Evolutionary conservation across 2,329 filamentous ascomycete genomes (phyloP), one percentile per base, ranked within the genome.

Genomic region (Aulographum hederae): DNA sequence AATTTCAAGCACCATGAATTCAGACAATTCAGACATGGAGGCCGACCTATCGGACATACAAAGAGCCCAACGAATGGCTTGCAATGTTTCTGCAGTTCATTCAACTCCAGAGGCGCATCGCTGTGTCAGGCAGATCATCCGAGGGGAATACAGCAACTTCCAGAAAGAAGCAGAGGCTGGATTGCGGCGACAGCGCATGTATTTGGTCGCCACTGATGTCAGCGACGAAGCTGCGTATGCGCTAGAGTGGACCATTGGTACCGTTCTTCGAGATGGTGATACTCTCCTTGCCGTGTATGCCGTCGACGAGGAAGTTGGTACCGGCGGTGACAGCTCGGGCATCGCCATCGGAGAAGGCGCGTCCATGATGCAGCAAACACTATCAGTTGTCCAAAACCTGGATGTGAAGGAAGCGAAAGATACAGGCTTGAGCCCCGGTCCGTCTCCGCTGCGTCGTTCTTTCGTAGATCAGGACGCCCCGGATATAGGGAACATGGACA

Each of bases 171-270:
- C 79, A 0, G 74, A 85, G 34, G 77, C 81, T 10, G 80, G 82
- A 32, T 66, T 80, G 31, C 72, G 79, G 31, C 71, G 79, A 32
- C 69, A 86, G 37, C 70, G 89, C 32, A 91, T 89, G 45, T 98
- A 95, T 48, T 60, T 98, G 12, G 84, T 94, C n/a, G 86, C 89
- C 3, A 94, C 82, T 0, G 89, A 98, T 52, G 60, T 95, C 3
- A 94, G 85, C 42, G 80, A 89, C 23, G 89, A 98, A 56, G 85
- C 86, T 4, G 80, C 81, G 5, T 91, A 95, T 51, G 89, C 89
- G 2, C 63, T 98, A 19, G 89, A 98, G 52, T 98, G 89, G 89
- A 89, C 86, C 0, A 85, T 98, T 34, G 89, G 89, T 5, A 95
- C 86, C 0, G 84, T 95, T 4, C 63, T 98, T 18, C 71, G 89